Conservation (phyloP, 2,329 filamentous ascomycete species). For the Neurospora sp. region DNA sequence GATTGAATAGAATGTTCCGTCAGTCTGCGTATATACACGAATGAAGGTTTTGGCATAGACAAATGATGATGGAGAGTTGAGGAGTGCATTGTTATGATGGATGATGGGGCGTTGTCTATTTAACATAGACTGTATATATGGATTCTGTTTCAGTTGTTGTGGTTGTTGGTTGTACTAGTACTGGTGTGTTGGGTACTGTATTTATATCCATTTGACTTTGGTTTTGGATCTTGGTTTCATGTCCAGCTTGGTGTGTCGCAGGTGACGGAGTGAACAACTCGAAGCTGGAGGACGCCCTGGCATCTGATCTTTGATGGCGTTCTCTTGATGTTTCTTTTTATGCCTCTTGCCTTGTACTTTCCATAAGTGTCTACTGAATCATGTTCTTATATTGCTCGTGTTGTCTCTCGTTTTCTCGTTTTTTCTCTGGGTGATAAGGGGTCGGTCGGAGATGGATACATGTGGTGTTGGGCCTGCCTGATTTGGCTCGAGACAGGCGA, state of each 20-base stretch:
- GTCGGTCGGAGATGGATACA: too few relatives aligned
- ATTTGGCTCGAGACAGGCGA: too few relatives aligned
- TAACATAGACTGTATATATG: background rate
- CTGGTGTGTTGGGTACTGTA: background rate
- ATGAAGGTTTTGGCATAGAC: background rate
- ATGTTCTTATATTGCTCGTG: too few relatives aligned
- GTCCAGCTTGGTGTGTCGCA: too few relatives aligned
- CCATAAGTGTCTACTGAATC: too few relatives aligned
- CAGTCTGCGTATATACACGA: background rate
- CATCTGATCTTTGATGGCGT: background rate
- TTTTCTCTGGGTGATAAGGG: too few relatives aligned
- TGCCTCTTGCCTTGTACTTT: too few relatives aligned
- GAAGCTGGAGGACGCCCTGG: background rate
- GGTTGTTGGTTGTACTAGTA: background rate
- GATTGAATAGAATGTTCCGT: background rate
- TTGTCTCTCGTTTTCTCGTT: too few relatives aligned
- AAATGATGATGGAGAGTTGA: background rate
- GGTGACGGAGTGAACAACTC: background rate
- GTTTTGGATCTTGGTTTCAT: background rate
- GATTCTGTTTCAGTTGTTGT: background rate
- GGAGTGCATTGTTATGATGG: background rate
- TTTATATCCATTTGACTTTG: background rate
- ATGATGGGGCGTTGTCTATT: background rate
- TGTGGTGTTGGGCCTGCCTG: too few relatives aligned
- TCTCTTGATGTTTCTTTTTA: background rate